These are phyloP conservation scores for Globisporangium canariense DNA, from an alignment of 352 stramenopile species.

Conservation along the genomic window DNA sequence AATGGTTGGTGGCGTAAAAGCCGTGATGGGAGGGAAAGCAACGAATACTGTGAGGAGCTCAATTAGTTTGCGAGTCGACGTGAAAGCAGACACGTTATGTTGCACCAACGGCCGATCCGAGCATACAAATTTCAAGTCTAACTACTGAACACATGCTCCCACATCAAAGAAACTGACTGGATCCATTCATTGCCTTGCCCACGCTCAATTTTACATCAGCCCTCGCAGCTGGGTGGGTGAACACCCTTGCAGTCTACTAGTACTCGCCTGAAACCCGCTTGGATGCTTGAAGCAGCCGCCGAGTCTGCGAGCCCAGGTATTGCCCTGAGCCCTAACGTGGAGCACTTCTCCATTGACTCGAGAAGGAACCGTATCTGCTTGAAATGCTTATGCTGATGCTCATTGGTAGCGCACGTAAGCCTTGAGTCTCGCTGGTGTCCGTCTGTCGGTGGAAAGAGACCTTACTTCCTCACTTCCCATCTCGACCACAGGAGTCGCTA, in stretches of 20 bases:
- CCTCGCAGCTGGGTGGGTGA: constrained; percentile 13
- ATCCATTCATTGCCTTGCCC: neutral
- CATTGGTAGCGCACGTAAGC: neutral
- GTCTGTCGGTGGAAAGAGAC: neutral
- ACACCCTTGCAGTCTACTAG: neutral
- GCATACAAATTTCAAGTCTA: neutral
- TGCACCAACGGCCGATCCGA: neutral
- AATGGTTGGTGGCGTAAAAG: neutral
- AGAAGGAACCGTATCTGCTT: neutral
- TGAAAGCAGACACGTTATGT: neutral
- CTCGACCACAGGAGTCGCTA: neutral
- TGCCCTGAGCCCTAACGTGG: too few species aligned
- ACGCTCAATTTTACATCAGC: constrained; percentile 5
- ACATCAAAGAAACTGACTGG: neutral
- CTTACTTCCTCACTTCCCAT: neutral
- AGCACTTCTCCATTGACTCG: neutral
- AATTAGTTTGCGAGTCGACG: neutral
- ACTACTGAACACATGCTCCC: neutral
- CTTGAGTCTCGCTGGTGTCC: neutral
- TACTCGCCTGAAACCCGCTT: neutral
- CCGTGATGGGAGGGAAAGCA: neutral
- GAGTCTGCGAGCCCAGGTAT: neutral
- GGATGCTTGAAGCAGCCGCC: neutral
- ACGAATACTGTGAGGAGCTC: neutral
- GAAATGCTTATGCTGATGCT: neutral